phyloP scores from a whole-genome alignment of 148 eudicot species.

The Persicaria maculosa region DNA sequence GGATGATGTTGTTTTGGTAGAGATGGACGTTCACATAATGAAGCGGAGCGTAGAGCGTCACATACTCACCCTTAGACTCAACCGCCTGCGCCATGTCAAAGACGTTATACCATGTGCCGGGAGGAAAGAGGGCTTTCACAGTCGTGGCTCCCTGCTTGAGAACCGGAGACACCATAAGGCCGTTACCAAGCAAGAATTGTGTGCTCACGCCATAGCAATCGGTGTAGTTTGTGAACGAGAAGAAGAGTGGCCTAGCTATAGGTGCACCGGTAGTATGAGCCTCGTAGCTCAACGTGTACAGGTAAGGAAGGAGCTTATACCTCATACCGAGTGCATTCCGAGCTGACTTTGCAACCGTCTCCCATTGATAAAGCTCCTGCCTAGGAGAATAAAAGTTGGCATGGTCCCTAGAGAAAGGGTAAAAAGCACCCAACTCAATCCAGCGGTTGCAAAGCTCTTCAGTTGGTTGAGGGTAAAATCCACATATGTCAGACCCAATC shows the following conservation, averaged over 20 bases:
- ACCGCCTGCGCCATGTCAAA: conserved; percentile 70
- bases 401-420: conserved; percentile 95
- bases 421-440: conserved; percentile 94
- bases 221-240: conserved; percentile 55
- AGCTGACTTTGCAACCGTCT: conserved; percentile 78
- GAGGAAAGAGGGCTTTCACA: conserved; percentile 74
- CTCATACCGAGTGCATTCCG: conserved; percentile 93
- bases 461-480: conserved; percentile 83
- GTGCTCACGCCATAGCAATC: conserved; percentile 72
- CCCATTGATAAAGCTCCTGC: conserved; percentile 94
- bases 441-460: conserved; percentile 98
- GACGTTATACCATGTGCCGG: conserved; percentile 76
- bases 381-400: conserved; percentile 88
- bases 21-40: conserved; percentile 69
- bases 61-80: conserved; percentile 36
- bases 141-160: conserved; percentile 51
- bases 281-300: conserved; percentile 84
- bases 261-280: conserved; percentile 83
- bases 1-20: conserved; percentile 67
- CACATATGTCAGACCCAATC: conserved; percentile 97
- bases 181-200: conserved; percentile 76
- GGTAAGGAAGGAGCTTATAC: conserved; percentile 79
- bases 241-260: conserved; percentile 85
- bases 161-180: conserved; percentile 89
- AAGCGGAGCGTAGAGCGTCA: conserved; percentile 69